A percentile compares a stretch with the other conserved stretches of the same genome.
phyloP scores from a whole-genome alignment of 2,329 filamentous ascomycete species.

The Shiraia sp. region DNA sequence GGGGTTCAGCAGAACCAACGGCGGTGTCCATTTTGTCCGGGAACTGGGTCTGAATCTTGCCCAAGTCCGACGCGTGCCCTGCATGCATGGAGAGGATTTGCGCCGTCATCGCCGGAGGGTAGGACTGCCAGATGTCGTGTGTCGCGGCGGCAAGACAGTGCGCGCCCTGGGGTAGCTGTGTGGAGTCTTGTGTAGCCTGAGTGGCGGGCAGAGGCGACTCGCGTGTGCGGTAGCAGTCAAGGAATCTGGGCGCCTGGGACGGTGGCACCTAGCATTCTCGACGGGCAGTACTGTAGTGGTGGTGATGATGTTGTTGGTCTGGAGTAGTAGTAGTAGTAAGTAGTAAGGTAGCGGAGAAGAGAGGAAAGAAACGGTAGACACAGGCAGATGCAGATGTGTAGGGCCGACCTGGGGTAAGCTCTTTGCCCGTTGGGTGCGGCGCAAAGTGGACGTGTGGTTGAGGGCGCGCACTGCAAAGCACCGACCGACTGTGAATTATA shows the following conservation, averaged over 20 bases:
- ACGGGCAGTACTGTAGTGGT: too few species aligned
- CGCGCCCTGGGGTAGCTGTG: slow-evolving; percentile 15
- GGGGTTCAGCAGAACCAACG: slow-evolving; percentile 30
- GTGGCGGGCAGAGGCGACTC: slow-evolving; percentile 14
- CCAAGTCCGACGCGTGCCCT: slow-evolving; percentile 41
- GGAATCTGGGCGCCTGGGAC: slow-evolving; percentile 13
- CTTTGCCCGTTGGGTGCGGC: neutral
- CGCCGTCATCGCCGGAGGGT: slow-evolving; percentile 40
- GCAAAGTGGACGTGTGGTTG: neutral
- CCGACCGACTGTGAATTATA: neutral
- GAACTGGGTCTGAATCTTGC: slow-evolving; percentile 38
- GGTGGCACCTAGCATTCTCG: neutral
- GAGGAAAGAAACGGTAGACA: too few species aligned
- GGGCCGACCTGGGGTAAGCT: too few species aligned
- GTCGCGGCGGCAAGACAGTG: slow-evolving; percentile 10
- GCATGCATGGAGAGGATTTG: slow-evolving; percentile 46
- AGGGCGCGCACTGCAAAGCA: too few species aligned
- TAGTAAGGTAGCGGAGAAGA: too few species aligned
- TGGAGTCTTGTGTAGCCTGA: slow-evolving; percentile 19
- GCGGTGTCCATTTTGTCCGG: slow-evolving; percentile 41
- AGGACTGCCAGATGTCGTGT: slow-evolving; percentile 8
- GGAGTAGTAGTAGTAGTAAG: too few species aligned
- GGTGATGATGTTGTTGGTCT: too few species aligned
- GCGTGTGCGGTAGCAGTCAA: slow-evolving; percentile 23
- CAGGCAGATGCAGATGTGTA: too few species aligned